Evolutionary conservation across 2,329 filamentous ascomycete genomes (phyloP), one percentile per base, ranked within the genome.

Genomic region (Apiospora aurea): DNA sequence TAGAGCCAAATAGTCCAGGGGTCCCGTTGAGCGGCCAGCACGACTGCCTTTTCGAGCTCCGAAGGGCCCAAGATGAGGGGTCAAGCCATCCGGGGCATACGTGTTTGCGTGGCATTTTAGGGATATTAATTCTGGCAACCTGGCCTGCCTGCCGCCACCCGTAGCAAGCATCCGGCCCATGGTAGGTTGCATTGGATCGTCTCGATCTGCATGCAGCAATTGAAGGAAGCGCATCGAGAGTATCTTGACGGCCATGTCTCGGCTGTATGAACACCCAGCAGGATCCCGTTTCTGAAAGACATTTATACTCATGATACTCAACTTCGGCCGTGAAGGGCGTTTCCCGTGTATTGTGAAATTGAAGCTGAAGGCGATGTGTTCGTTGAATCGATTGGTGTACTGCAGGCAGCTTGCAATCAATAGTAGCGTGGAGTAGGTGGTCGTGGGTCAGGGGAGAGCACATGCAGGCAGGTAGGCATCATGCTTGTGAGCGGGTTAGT

Each of bases 101-200:
- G 29, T 64, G 34, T 41, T 64, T 64, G 57, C 34, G 34, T 64
- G 57, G 57, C 6, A 64, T 64, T 64, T n/a, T n/a, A 38, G 34
- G 34, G 11, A 64, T n/a, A 64, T 64, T 61, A 61, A 41, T 64
- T 64, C 18, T n/a, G 29, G 57, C n/a, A 64, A 10, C 51, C 51
- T 7, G 13, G 24, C 51, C 51, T 57, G 34, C 34, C 57, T 64
- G 57, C 57, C 57, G 57, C 21, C 57, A 34, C 57, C 57, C 57
- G 21, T 41, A 11, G 57, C 11, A 64, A 24, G 49, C 49, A 5
- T 24, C 49, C 49, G 49, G 29, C 57, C 41, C n/a, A 21, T 64
- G 57, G 29, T n/a, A 64, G 57, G 57, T 64, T 64, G 57, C 57
- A 64, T 64, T 64, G 57, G 57, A 64, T 64, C 57, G 34, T 41